Conservation (phyloP, 257 asterid genomes). For the Phtheirospermum japonicum region DNA sequence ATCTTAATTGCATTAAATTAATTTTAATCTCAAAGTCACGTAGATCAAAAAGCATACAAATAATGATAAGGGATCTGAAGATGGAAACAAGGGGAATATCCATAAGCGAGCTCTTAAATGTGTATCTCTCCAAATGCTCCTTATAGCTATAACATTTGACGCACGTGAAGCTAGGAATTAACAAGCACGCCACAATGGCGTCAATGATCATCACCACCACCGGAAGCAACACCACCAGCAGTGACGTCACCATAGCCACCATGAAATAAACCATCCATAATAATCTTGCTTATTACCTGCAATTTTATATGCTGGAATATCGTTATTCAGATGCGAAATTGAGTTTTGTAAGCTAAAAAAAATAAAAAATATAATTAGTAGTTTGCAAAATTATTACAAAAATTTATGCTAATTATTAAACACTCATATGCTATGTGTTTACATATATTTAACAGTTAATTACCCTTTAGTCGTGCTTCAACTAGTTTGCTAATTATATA, state of each 20-base stretch:
- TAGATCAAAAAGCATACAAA: slow-evolving; percentile 43
- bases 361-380: no score
- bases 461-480: no score
- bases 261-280: slow-evolving; percentile 79
- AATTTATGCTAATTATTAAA: no score
- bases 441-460: no score
- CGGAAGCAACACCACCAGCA: slow-evolving; percentile 71
- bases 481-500: no score
- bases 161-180: slow-evolving; percentile 79
- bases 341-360: no score
- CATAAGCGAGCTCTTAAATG: slow-evolving; percentile 82
- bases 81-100: slow-evolving; percentile 90
- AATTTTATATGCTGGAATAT: no score
- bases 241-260: slow-evolving; percentile 78
- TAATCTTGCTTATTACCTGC: no score
- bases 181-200: slow-evolving; percentile 63
- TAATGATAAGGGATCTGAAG: slow-evolving; percentile 78
- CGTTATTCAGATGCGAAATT: no score
- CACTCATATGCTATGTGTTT: no score
- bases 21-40: neutral
- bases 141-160: slow-evolving; percentile 57
- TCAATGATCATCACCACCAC: slow-evolving; percentile 73
- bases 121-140: slow-evolving; percentile 76
- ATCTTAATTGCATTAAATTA: neutral
- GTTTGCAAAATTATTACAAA: no score